Evolutionary conservation across 2,329 filamentous ascomycete genomes (phyloP), one percentile per base, ranked within the genome.

Genomic region (Lasiodiplodia gonubiensis): DNA sequence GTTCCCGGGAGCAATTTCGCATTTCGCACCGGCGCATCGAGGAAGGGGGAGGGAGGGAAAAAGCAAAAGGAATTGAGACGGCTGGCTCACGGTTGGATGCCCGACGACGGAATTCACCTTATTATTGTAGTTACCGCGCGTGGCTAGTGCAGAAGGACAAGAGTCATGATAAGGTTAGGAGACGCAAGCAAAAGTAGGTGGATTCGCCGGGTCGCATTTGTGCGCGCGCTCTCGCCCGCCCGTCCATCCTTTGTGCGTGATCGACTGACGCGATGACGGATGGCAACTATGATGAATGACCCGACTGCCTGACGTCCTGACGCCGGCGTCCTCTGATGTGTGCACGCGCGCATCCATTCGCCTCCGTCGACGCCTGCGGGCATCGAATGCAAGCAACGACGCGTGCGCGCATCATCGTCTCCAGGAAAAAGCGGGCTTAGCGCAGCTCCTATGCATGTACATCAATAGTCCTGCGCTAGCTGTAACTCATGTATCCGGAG

Each of bases 1-100:
- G 14, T 42, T 18, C 39, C 18, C 16, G 30, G 39, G n/a, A 18
- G 42, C 39, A 46, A 46, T 46, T n/a, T 46, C 39, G 16, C 39
- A 46, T 39, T 39, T 39, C 37, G 39, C 16, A 46, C 16, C 12
- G 30, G 30, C 30, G 30, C 30, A 33, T 33, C 30, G 10, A 33
- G 30, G 30, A 33, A 33, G 30, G 30, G 30, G 30, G 10, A 8
- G 30, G 30, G 10, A 8, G 6, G 7, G 42, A n/a, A 21, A 46
- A 46, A 11, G 42, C 18, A 46, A 46, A 46, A 46, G 8, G 7
- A 16, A 46, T 16, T 14, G 25, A 27, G 14, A 25, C 23, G 52
- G 23, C 23, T 37, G 52, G 54, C 33, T 53, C n/a, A n/a, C 10
- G 52, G 52, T 14, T 30, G 35, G 55, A 37, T 59, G 55, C 55